These are phyloP conservation scores for Botrytis galanthina DNA, from an alignment of 2,329 filamentous ascomycete species.

Conservation along the genomic window DNA sequence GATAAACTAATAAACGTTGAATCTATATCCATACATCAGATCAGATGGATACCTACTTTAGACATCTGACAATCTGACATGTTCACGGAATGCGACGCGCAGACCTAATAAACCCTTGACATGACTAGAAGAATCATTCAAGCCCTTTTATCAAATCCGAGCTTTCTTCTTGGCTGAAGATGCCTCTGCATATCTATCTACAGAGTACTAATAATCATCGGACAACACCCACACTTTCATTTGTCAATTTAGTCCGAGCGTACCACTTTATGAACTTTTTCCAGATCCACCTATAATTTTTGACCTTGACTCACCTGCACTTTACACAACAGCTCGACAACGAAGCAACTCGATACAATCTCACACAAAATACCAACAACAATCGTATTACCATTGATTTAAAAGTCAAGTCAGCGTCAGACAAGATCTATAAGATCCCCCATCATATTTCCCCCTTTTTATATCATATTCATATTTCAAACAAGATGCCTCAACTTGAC, in stretches of 20 bases:
- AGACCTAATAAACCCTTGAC: not conserved
- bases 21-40: not conserved
- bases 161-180: not conserved
- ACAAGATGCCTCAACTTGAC: conserved; percentile 36
- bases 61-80: not conserved
- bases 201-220: no score
- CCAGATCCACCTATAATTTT: conserved; percentile 12
- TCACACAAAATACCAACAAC: not conserved
- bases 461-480: not conserved
- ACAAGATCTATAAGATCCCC: conserved; percentile 7
- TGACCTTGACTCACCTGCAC: conserved; percentile 23
- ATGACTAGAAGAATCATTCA: no score
- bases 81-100: not conserved
- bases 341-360: conserved; percentile 11
- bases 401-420: not conserved
- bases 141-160: not conserved
- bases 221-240: not conserved
- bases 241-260: conserved; percentile 5
- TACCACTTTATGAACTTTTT: conserved; percentile 8
- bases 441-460: not conserved
- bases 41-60: not conserved
- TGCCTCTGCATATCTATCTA: not conserved
- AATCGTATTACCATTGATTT: not conserved
- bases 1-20: not conserved
- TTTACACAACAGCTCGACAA: conserved; percentile 18